These are phyloP conservation scores for Andrographis paniculata DNA, from an alignment of 305 asterid genomes.

Conservation along the genomic window DNA sequence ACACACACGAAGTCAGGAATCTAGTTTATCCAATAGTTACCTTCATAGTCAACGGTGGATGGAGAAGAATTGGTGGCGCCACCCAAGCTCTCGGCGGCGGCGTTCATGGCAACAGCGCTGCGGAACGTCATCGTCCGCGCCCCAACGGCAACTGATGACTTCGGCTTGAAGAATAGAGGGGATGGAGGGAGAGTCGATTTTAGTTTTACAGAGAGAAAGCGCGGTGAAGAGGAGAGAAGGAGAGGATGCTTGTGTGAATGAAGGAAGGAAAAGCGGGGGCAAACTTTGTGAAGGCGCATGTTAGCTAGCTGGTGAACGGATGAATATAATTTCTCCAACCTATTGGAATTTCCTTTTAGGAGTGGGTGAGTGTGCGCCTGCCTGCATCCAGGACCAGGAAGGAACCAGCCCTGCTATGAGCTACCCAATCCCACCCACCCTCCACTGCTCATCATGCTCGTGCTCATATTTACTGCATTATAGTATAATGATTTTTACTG, in stretches of 20 bases:
- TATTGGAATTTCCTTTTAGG: conserved; percentile 26
- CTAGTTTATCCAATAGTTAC: conserved; percentile 21
- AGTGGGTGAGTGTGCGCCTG: conserved; percentile 25
- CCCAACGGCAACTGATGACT: conserved; percentile 17
- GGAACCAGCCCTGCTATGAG: too few relatives aligned
- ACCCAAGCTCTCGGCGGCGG: conserved; percentile 38
- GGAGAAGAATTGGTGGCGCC: conserved; percentile 32
- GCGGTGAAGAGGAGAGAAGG: conserved; percentile 25
- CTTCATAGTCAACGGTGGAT: conserved; percentile 31
- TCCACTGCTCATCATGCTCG: too few relatives aligned
- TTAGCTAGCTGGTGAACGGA: conserved; percentile 12
- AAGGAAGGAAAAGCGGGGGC: conserved; percentile 39
- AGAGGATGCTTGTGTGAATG: conserved; percentile 32
- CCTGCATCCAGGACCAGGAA: conserved; percentile 1
- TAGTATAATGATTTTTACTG: too few relatives aligned
- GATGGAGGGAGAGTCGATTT: conserved; percentile 26
- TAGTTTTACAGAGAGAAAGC: conserved; percentile 26
- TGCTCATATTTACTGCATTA: too few relatives aligned
- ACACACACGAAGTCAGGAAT: neutral
- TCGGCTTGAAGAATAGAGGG: conserved; percentile 15
- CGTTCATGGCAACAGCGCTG: conserved; percentile 32
- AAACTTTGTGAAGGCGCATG: conserved; percentile 64
- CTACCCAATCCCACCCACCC: too few relatives aligned
- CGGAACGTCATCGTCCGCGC: conserved; percentile 30
- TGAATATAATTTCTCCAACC: neutral